Base-by-base conservation (phyloP, 2,329 filamentous ascomycete species). In the Aspergillus viridinutans region DNA sequence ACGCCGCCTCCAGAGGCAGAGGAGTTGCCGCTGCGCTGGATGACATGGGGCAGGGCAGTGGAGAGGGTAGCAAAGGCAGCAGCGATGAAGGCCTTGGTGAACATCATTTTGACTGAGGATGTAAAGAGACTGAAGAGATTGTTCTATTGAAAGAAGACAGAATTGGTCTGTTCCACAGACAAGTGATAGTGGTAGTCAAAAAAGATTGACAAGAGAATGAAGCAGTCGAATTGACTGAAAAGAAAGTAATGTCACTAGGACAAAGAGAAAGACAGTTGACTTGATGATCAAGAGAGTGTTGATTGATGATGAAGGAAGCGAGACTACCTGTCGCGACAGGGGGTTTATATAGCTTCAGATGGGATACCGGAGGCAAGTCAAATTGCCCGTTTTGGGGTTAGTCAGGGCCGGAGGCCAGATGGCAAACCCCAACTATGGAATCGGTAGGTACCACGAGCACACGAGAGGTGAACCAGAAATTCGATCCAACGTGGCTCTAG, bases 31-130 rank as follows among this genome's bases (percentile, higher is more conserved):
- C 58, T 52, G 53, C 66, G 68, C 47, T 62, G 63, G 49, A 63
- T 61, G 62, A 69, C 58, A 57, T 62, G 61, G 56, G 72, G 69
- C 26, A 73, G 59, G 40, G 70, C 67, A 52, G 70, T 61, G 50
- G 66, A 62, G 54, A 74, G 60, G 58, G 69, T 62, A 55, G 70
- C 67, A 53, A 72, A 64, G 61, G 64, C 65, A 61, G 72, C 66
- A 47, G 72, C 40, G 61, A 69, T 59, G 63, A 72, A 55, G 59
- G 66, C 61, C 65, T 74, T 74, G 64, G 65, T 64, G 71, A 74
- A 72, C 69, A 75, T 72, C 64, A 71, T 73, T 54, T 62, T 71
- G 66, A 59, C 53, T 58, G 56, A 42, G 17, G 43, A 43, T 48
- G 50, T 49, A 50, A n/a, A n/a, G 29, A 32, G 35, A 49, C 49